Evolutionary conservation across 768 basidiomycete species (phyloP).

Genomic region (Rhodotorula sphaerocarpa): DNA sequence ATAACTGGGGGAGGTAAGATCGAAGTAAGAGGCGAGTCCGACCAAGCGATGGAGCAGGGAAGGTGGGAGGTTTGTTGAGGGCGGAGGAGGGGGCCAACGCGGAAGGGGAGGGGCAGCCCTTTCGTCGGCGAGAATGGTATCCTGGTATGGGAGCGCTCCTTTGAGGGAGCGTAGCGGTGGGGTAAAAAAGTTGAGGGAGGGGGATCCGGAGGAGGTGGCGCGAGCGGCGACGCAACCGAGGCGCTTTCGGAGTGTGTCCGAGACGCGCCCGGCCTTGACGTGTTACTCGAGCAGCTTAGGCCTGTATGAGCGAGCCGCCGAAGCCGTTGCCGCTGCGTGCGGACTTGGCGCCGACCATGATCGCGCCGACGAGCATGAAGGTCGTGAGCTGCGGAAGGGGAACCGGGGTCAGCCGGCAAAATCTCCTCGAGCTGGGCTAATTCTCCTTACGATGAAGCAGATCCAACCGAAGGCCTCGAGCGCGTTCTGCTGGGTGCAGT

Average conservation of each 20-base stretch:
- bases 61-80: too few species aligned
- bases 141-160: background rate
- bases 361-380: constrained; percentile 14
- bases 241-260: too few species aligned
- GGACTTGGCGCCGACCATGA: constrained; percentile 13
- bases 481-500: constrained; percentile 35
- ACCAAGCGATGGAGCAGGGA: too few species aligned
- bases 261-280: too few species aligned
- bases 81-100: too few species aligned
- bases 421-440: background rate
- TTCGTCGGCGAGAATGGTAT: background rate
- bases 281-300: constrained; percentile 2
- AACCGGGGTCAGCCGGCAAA: background rate
- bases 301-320: constrained; percentile 23
- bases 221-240: too few species aligned
- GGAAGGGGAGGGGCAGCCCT: background rate
- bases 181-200: background rate
- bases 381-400: constrained; percentile 13
- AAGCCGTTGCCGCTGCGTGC: constrained; percentile 34
- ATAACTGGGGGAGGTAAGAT: too few species aligned
- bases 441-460: constrained; percentile 29
- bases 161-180: background rate
- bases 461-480: constrained; percentile 38
- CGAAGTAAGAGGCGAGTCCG: too few species aligned
- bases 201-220: too few species aligned